Conservation (phyloP, 176 grass and related monocot genomes). For the Stipa capillata region DNA sequence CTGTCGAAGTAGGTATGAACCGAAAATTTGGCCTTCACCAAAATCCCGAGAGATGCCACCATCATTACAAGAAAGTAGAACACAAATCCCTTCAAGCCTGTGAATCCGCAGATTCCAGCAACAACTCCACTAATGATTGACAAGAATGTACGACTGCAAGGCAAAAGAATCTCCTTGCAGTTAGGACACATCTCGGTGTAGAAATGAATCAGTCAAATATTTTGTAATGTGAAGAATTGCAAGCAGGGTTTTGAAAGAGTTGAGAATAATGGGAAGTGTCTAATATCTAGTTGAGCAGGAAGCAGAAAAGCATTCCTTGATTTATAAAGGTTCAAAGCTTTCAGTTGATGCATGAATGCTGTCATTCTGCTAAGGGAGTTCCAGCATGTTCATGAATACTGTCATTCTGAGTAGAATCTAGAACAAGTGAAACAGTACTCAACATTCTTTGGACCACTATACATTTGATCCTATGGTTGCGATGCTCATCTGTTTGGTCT, state of each 20-base stretch:
- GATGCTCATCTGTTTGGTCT: background rate
- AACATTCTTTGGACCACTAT: background rate
- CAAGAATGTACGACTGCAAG: conserved; percentile 71
- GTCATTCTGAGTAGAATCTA: background rate
- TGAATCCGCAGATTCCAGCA: conserved; percentile 83
- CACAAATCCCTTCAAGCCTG: conserved; percentile 64
- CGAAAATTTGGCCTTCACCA: conserved; percentile 68
- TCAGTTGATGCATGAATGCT: background rate
- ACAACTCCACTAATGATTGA: conserved; percentile 88
- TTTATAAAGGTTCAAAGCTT: background rate
- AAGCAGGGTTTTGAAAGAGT: background rate
- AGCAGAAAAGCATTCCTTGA: background rate
- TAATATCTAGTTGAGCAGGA: background rate
- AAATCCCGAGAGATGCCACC: conserved; percentile 43
- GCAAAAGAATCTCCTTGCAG: background rate
- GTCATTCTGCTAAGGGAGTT: background rate
- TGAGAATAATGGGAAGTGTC: background rate
- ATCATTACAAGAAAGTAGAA: conserved; percentile 83
- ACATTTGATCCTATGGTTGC: background rate
- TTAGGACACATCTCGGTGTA: conserved; percentile 11
- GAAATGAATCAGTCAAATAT: background rate
- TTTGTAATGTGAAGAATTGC: background rate
- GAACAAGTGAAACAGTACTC: background rate
- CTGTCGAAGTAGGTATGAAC: conserved; percentile 64
- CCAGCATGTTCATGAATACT: background rate